Evolutionary conservation across 495 filamentous ascomycete species (phyloP), one percentile per base, ranked within the genome.

Genomic region (Penicillium tannophilum): DNA sequence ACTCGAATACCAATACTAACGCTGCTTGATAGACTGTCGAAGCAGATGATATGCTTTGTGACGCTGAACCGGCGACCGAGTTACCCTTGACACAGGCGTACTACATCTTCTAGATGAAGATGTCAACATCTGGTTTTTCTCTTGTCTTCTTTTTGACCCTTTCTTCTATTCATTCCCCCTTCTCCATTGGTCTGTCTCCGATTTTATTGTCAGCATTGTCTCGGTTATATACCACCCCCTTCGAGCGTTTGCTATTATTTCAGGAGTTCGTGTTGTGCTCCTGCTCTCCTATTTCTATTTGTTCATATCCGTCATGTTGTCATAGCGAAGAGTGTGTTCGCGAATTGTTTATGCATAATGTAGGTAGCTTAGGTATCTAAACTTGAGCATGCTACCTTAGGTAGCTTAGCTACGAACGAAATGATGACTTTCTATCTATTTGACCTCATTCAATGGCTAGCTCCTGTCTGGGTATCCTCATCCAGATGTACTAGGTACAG

Each of bases 51-150:
- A 71, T 79, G 71, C 72, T 86, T 20, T 94, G 90, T 68, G 82
- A 77, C 20, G 91, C 92, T 1, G 91, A 89, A 72, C 91, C 94
- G 19, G 84, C 89, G 43, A 73, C 69, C 14, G 78, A 63, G 55
- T 68, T 98, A 73, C 94, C 95, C 48, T 71, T 98, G 68, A 87
- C 90, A 63, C 93, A 97, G 83, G 76, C 68, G 16, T 93, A 83
- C 64, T 97, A 86, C 75, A 82, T 93, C 57, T 97, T 90, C 69
- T 94, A 73, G 77, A 59, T 36, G 6, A 58, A 46, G 36, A 39
- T 16, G 8, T 7, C 5, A 6, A 7, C 24, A 45, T 49, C 26
- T 9, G 17, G 1, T 26, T 56, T 6, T 28, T 23, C 6, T 47
- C 6, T 19, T 43, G 24, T 12, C n/a, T 55, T 56, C 46, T 44